These are phyloP conservation scores for Cotoneaster glaucophyllus DNA, from an alignment of 306 rosid species.

Conservation along the genomic window DNA sequence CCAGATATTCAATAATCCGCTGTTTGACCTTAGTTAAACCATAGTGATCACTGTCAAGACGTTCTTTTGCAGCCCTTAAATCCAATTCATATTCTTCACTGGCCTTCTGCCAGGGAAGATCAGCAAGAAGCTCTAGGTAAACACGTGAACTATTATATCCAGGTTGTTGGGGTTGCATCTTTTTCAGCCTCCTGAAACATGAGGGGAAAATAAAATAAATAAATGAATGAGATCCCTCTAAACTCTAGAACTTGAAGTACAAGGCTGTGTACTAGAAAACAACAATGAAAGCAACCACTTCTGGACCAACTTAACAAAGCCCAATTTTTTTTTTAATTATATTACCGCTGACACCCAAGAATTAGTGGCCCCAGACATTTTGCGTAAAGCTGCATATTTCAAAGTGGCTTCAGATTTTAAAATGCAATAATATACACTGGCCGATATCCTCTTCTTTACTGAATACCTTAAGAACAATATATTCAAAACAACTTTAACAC, in stretches of 20 bases:
- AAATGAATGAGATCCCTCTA: conserved; percentile 7
- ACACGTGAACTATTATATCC: conserved; percentile 89
- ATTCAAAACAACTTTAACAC: background rate
- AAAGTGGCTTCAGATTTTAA: background rate
- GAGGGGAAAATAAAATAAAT: conserved; percentile 3
- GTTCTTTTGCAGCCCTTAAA: conserved; percentile 81
- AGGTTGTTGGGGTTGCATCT: conserved; percentile 99
- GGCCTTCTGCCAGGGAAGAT: conserved; percentile 85
- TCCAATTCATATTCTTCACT: conserved; percentile 78
- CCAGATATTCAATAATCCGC: conserved; percentile 90
- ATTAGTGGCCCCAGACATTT: background rate
- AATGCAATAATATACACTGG: background rate
- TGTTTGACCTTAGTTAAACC: conserved; percentile 93
- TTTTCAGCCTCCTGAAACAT: conserved; percentile 80
- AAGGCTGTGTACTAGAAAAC: background rate
- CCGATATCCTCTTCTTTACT: background rate
- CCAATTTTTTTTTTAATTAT: background rate
- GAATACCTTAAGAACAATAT: background rate
- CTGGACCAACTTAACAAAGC: background rate
- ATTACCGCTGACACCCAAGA: background rate
- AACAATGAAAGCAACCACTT: background rate
- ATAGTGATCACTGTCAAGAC: conserved; percentile 84
- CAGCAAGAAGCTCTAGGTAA: conserved; percentile 96
- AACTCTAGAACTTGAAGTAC: conserved; percentile 6
- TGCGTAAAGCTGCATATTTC: background rate